These are phyloP conservation scores for Venturia aucupariae DNA, from an alignment of 2,329 filamentous ascomycete genomes.

Conservation along the genomic window DNA sequence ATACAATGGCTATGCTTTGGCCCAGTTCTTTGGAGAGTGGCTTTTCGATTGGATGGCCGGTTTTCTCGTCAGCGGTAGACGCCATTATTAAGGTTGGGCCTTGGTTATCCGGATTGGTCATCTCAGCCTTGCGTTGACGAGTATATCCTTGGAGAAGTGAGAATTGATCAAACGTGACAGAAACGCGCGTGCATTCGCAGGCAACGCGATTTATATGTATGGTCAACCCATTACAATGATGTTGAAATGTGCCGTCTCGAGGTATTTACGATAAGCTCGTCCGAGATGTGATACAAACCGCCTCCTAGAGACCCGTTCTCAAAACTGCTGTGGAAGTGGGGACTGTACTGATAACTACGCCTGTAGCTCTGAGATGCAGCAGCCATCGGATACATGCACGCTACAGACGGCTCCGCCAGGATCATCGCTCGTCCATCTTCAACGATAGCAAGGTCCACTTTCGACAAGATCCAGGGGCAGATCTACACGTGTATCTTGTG, in stretches of 20 bases:
- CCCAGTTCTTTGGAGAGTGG: background rate
- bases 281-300: background rate
- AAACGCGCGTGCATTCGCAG: background rate
- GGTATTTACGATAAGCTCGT: background rate
- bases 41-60: background rate
- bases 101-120: background rate
- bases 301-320: background rate
- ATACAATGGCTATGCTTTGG: background rate
- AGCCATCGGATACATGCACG: background rate
- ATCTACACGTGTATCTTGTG: background rate
- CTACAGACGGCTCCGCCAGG: background rate
- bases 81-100: background rate
- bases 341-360: background rate
- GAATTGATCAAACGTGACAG: background rate
- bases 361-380: background rate
- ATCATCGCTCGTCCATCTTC: background rate
- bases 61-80: background rate
- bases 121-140: background rate
- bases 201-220: background rate
- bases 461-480: background rate
- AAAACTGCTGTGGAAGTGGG: background rate
- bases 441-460: background rate
- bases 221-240: background rate
- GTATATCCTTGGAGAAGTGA: background rate
- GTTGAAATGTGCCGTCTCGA: background rate